Percentiles rank a stretch among this genome's conserved stretches.
Conservation (phyloP, 164 flowering plant genomes). For the Tinospora cordifolia region DNA sequence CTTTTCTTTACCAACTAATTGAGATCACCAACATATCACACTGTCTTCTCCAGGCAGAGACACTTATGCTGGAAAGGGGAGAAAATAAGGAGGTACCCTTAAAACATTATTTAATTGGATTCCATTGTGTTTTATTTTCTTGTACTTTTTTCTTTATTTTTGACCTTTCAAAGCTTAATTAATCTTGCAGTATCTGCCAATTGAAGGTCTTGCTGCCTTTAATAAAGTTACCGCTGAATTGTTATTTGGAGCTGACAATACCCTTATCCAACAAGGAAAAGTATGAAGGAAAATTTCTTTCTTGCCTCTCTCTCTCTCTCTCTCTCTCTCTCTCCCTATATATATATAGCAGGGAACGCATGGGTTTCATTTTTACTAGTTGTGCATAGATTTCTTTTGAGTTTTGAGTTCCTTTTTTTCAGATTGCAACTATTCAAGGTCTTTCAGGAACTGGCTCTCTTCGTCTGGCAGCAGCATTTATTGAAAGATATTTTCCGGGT, state of each 20-base stretch:
- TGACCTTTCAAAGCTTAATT: neutral
- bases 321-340: neutral
- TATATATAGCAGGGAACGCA: neutral
- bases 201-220: slow-evolving; percentile 96
- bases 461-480: slow-evolving; percentile 88
- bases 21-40: slow-evolving; percentile 1
- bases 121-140: neutral
- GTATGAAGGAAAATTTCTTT: slow-evolving; percentile 35
- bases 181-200: slow-evolving; percentile 85
- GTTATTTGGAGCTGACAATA: slow-evolving; percentile 80
- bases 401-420: neutral
- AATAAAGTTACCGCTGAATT: slow-evolving; percentile 88
- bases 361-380: neutral
- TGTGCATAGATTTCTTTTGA: neutral
- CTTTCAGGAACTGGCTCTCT: slow-evolving; percentile 99
- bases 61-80: slow-evolving; percentile 79
- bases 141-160: slow-evolving; percentile 1
- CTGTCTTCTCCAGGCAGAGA: slow-evolving; percentile 59
- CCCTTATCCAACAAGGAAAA: slow-evolving; percentile 62
- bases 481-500: slow-evolving; percentile 86
- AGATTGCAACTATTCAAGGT: slow-evolving; percentile 98
- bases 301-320: neutral
- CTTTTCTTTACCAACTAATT: neutral
- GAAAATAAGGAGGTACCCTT: slow-evolving; percentile 87
- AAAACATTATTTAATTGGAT: slow-evolving; percentile 8